Conservation (phyloP, 306 rosid species). For the Prunus campanulata region DNA sequence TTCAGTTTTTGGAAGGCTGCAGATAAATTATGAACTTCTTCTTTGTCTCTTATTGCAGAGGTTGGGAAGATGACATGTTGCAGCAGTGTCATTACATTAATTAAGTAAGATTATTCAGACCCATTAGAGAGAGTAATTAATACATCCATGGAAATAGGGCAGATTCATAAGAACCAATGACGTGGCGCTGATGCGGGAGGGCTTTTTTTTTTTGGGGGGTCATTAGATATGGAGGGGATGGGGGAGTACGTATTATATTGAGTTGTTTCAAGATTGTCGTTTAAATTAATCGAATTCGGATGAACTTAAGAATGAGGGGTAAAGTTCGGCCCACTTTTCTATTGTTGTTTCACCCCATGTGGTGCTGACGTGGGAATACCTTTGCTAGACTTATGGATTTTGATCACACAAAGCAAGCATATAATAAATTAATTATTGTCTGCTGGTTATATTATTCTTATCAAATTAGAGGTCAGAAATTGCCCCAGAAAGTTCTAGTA, state of each 20-base stretch:
- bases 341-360: fast-evolving
- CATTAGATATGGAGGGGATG: too few species aligned
- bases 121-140: not conserved
- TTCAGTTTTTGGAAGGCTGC: not conserved
- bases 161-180: not conserved
- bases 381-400: too few species aligned
- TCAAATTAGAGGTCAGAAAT: not conserved
- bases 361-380: too few species aligned
- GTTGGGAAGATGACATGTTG: not conserved
- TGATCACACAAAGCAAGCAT: too few species aligned
- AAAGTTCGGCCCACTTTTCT: too few species aligned
- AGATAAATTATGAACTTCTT: not conserved
- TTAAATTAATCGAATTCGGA: fast-evolving
- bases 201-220: not conserved
- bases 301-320: fast-evolving
- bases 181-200: not conserved
- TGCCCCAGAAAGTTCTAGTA: not conserved
- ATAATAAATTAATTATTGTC: not conserved
- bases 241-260: too few species aligned
- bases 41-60: not conserved
- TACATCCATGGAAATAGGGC: not conserved
- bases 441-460: not conserved
- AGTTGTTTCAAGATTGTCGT: fast-evolving
- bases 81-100: not conserved
- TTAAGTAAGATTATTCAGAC: not conserved